Base-by-base conservation (phyloP, 2,329 filamentous ascomycete species). In the Diaporthe amygdali region DNA sequence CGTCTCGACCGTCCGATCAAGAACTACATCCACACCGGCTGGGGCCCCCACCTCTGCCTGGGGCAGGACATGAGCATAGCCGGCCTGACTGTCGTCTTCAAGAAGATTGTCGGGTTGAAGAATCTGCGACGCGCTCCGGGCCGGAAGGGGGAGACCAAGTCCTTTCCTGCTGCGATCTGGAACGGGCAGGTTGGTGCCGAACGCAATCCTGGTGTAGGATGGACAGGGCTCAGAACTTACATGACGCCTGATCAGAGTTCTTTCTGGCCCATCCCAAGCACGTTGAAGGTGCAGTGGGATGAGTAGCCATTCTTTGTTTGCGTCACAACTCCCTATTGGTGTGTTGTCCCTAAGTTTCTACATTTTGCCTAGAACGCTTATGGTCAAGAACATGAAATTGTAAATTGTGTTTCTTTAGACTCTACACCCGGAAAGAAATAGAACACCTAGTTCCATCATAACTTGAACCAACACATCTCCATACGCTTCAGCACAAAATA, bases 21-120 rank as follows among this genome's bases (percentile, higher is more conserved):
- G 10, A 79, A 79, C 1, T 90, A 90, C 76, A 84, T 89, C 72
- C 83, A 86, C 77, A 86, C 85, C 72, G 87, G 87, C 44, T 80
- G 83, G 34, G 88, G 88, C 0, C 82, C 86, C 20, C 86, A 89
- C 74, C 78, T 82, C n/a, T 88, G 85, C 69, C 81, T 89, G 10
- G 87, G 86, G 27, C 81, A 81, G 74, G 82, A 87, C n/a, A 83
- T 85, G 32, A 84, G 74, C 59, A 74, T 74, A 10, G 70, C 72
- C 15, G 74, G 75, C 1, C 68, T 76, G 66, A 73, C 74, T 9
- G 74, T 72, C 8, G 56, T 78, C 30, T 73, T 78, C 64, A 76
- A 76, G 72, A 73, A 67, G 44, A 71, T 78, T 14, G 74, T 77
- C 17, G 71, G 74, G 7, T 74, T 76, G 5, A 73, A 74, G 22